phyloP scores from a whole-genome alignment of 2,329 filamentous ascomycete genomes.

The Beauveria sp. region DNA sequence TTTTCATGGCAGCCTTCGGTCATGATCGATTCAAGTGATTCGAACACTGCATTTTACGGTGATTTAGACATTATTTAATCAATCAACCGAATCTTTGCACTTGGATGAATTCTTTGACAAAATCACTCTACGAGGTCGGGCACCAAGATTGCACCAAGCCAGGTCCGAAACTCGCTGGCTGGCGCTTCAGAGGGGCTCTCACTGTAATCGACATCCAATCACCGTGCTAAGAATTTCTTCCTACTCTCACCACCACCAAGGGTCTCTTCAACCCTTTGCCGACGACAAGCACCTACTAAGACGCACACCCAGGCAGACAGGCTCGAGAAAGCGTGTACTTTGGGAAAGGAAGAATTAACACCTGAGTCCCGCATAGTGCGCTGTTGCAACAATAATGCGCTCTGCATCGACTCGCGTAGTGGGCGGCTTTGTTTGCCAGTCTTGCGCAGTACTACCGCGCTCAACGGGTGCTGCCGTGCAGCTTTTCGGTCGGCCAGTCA shows the following conservation, averaged over 20 bases:
- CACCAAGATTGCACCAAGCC: no score
- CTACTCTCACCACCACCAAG: not conserved
- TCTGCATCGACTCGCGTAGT: slow-evolving; percentile 25
- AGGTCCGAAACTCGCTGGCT: not conserved
- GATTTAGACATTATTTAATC: not conserved
- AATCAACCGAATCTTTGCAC: not conserved
- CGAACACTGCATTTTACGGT: no score
- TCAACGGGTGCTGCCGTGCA: slow-evolving; percentile 16
- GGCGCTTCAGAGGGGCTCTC: not conserved
- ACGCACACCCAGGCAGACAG: not conserved
- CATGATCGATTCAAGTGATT: no score
- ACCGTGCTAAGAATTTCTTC: slow-evolving; percentile 8
- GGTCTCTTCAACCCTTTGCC: not conserved
- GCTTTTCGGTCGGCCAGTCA: slow-evolving; percentile 18
- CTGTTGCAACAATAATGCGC: slow-evolving; percentile 26
- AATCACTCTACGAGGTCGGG: no score
- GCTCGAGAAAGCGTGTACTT: not conserved
- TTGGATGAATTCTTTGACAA: not conserved
- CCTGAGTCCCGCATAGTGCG: no score
- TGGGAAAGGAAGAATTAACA: not conserved
- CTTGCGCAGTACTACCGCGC: slow-evolving; percentile 31
- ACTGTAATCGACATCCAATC: not conserved
- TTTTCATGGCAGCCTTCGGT: not conserved
- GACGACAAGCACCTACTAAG: not conserved
- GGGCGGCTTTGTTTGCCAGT: slow-evolving; percentile 35